These are phyloP conservation scores for Candida jianshihensis DNA, from an alignment of 805 yeast species.

Conservation along the genomic window DNA sequence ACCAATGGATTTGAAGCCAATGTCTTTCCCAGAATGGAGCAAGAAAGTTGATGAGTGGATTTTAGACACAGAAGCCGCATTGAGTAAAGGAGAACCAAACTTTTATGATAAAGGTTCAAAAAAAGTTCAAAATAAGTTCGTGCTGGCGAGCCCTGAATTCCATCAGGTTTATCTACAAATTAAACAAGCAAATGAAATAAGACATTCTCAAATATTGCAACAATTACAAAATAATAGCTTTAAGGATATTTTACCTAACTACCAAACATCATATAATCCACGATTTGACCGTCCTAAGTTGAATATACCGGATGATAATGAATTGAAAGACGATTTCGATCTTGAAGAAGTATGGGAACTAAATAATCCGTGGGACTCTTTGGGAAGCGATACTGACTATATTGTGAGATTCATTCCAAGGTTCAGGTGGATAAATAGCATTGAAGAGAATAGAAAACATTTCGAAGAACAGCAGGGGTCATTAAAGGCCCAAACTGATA, in stretches of 20 bases:
- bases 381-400: slow-evolving; percentile 17
- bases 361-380: slow-evolving; percentile 21
- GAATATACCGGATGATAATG: slow-evolving; percentile 14
- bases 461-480: slow-evolving; percentile 1
- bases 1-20: slow-evolving; percentile 49
- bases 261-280: slow-evolving; percentile 8
- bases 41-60: slow-evolving; percentile 20
- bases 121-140: not conserved
- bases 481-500: too few relatives aligned
- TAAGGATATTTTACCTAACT: slow-evolving; percentile 12
- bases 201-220: slow-evolving; percentile 16
- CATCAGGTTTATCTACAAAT: slow-evolving; percentile 11
- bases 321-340: slow-evolving; percentile 17
- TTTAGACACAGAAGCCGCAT: slow-evolving; percentile 12
- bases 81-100: slow-evolving; percentile 5
- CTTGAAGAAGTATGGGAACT: slow-evolving; percentile 20
- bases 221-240: slow-evolving; percentile 13
- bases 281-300: slow-evolving; percentile 6
- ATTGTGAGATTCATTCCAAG: slow-evolving; percentile 20
- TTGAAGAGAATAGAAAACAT: slow-evolving; percentile 1
- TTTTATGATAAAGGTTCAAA: not conserved
- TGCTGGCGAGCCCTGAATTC: slow-evolving; percentile 5
- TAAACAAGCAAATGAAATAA: slow-evolving; percentile 9
- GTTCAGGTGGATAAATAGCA: slow-evolving; percentile 11
- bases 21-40: slow-evolving; percentile 34